phyloP scores from a whole-genome alignment of 768 basidiomycete genomes.

The Mycena albidolilacea region DNA sequence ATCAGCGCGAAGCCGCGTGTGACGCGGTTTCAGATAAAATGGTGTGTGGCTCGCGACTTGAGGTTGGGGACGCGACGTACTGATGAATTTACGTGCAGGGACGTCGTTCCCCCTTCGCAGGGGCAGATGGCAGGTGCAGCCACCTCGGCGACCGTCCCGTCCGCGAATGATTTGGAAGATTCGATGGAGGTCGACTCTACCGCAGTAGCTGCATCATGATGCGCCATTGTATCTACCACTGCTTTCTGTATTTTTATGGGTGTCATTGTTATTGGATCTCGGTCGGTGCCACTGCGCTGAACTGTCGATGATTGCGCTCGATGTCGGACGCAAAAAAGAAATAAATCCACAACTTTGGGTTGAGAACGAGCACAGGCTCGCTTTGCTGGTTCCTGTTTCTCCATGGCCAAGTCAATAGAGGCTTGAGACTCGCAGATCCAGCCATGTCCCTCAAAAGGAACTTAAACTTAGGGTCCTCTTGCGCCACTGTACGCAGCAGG shows the following conservation, averaged over 20 bases:
- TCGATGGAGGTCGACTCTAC: conserved; percentile 32
- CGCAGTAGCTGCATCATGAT: conserved; percentile 2
- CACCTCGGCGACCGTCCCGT: conserved; percentile 81
- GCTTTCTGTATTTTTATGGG: conserved; percentile 37
- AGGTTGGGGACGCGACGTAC: conserved; percentile 12
- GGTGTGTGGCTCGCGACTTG: conserved; percentile 60
- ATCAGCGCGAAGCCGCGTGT: conserved; percentile 94
- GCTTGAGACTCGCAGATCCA: too few relatives aligned
- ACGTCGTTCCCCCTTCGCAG: conserved; percentile 68
- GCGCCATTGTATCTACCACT: conserved; percentile 10
- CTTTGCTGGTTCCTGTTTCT: too few relatives aligned
- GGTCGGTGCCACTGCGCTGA: too few relatives aligned
- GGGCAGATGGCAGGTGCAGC: conserved; percentile 71
- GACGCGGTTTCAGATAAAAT: conserved; percentile 92
- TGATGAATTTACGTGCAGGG: conserved; percentile 59
- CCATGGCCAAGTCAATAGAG: too few relatives aligned
- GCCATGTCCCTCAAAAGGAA: too few relatives aligned
- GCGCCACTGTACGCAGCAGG: too few relatives aligned
- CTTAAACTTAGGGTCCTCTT: too few relatives aligned
- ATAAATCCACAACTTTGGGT: too few relatives aligned
- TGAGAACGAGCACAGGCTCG: too few relatives aligned
- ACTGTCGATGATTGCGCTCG: too few relatives aligned
- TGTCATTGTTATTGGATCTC: background rate
- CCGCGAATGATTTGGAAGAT: conserved; percentile 75
- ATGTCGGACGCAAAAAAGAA: too few relatives aligned